phyloP scores from a whole-genome alignment of 2,329 filamentous ascomycete species.

The Penicillium sp. region DNA sequence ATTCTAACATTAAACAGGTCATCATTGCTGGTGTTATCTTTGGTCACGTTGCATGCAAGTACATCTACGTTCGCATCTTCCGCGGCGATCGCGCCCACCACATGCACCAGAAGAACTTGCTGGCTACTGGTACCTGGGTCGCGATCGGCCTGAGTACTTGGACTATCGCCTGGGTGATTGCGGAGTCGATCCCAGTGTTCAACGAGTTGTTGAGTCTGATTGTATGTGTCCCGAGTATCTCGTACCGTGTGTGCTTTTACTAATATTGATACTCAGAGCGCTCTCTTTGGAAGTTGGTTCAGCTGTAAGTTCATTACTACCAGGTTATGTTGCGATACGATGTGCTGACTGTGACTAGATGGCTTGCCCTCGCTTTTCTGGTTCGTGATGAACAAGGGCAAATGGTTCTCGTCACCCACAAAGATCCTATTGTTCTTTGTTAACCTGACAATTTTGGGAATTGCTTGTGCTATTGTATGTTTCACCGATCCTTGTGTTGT shows the following conservation, averaged over 20 bases:
- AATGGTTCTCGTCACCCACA: constrained; percentile 38
- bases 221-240: constrained; percentile 14
- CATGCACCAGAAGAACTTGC: constrained; percentile 48
- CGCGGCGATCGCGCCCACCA: constrained; percentile 52
- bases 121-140: constrained; percentile 58
- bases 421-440: constrained; percentile 47
- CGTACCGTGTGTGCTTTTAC: background rate
- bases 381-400: constrained; percentile 49
- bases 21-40: constrained; percentile 65
- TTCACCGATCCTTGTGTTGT: background rate
- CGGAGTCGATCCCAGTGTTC: constrained; percentile 67
- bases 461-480: constrained; percentile 33
- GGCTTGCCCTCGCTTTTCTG: constrained; percentile 44
- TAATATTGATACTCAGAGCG: constrained; percentile 32
- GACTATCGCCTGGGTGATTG: constrained; percentile 63
- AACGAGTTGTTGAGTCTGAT: constrained; percentile 63
- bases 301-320: constrained; percentile 45
- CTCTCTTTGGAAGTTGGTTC: constrained; percentile 65
- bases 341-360: constrained; percentile 16
- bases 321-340: too few relatives aligned
- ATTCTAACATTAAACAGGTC: constrained; percentile 37
- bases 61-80: constrained; percentile 63
- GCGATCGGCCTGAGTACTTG: constrained; percentile 56
- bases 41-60: constrained; percentile 63
- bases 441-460: constrained; percentile 44